Evolutionary conservation across 2,329 filamentous ascomycete species (phyloP), one percentile per base, ranked within the genome.

Genomic region (Gnomoniopsis smithogilvyi): DNA sequence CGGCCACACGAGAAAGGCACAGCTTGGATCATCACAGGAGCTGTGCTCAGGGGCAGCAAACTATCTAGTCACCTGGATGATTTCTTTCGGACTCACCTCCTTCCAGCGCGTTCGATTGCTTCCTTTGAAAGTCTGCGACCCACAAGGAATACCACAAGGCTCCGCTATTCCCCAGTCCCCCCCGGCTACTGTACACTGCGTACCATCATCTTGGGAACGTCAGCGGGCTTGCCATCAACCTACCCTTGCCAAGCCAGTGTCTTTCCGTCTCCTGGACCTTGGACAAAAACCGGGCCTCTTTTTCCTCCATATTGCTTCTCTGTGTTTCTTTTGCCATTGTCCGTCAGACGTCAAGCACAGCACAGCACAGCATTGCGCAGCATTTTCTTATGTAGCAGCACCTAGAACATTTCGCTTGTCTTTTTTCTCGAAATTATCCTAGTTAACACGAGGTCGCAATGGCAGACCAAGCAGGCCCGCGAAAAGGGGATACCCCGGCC

Each of bases 401-500:
- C 14, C 38, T 41, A 41, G 12, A 15, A 41, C 12, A 41, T 41
- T n/a, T 41, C 19, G n/a, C 45, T 22, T 22, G 14, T 15, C 8
- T 43, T 17, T 14, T 10, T 24, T 49, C 15, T 61, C 59, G 38
- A 54, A 34, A 58, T 58, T 58, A 50, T 22, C 38, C 14, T 33
- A 26, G 46, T 47, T 43, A 41, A 59, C 52, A 59, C 52, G 49
- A 59, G 53, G 52, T 59, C 49, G 56, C 57, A 43, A 62, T 62
- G 60, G 53, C 60, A 47, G 60, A 59, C 50, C 60, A 52, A 46
- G 54, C 50, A 58, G 55, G 47, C 26, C 38, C 59, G 50, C 53
- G 34, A 50, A 57, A 62, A 55, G 60, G 57, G 59, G 60, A 60
- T 54, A 47, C 45, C 56, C 49, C 57, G 38, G 49, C 60, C 53